These are phyloP conservation scores for Obelidium mucronatum DNA, from an alignment of 192 early-diverging fungal genomes.

Conservation along the genomic window DNA sequence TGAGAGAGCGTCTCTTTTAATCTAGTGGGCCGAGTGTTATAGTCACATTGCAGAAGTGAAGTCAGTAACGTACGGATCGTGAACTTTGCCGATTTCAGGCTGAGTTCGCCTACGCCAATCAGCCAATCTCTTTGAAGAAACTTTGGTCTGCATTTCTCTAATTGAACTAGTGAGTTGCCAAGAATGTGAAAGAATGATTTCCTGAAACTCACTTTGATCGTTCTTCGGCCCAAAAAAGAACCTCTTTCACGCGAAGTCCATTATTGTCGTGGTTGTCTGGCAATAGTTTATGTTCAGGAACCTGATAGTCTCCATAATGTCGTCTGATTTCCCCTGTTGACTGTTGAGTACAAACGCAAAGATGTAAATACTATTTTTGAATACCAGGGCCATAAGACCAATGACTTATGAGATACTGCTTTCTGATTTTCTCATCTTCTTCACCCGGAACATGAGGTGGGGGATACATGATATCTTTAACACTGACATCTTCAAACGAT, in stretches of 20 bases:
- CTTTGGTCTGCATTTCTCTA: conserved; percentile 36
- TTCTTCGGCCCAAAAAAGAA: conserved; percentile 42
- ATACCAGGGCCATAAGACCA: conserved; percentile 46
- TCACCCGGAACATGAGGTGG: conserved; percentile 2
- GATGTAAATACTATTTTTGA: background rate
- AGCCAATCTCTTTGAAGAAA: conserved; percentile 35
- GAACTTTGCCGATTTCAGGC: conserved; percentile 45
- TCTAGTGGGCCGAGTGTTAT: conserved; percentile 32
- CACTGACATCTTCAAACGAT: conserved; percentile 42
- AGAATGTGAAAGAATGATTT: background rate
- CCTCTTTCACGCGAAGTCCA: conserved; percentile 42
- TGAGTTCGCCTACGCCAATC: conserved; percentile 38
- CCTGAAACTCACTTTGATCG: conserved; percentile 10
- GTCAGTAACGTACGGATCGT: conserved; percentile 43
- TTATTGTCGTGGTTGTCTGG: conserved; percentile 39
- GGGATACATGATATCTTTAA: conserved; percentile 49
- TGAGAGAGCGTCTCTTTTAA: conserved; percentile 46
- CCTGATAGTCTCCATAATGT: conserved; percentile 37
- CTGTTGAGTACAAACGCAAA: background rate
- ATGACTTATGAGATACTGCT: conserved; percentile 50
- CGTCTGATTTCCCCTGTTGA: conserved; percentile 21
- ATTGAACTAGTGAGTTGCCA: background rate
- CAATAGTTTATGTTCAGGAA: conserved; percentile 32
- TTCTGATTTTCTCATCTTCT: conserved; percentile 35
- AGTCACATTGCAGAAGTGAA: background rate